Base-by-base conservation (phyloP, 1,284 basidiomycete species). In the Microbotryum saponariae region DNA sequence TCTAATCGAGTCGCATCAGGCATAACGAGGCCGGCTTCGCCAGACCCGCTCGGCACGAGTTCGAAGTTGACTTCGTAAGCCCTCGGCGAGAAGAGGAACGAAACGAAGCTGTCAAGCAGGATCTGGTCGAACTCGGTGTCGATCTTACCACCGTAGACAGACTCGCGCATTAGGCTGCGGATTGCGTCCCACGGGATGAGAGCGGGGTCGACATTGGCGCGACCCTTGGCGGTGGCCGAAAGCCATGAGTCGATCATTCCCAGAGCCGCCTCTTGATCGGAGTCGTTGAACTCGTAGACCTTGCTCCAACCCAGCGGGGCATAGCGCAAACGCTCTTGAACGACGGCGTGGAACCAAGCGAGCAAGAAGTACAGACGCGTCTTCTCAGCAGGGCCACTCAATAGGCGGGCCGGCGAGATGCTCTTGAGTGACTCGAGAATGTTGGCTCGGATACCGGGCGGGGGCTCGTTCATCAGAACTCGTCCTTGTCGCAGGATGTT, bases 341-440 rank as follows among this genome's bases (percentile, higher is more conserved):
- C 86, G 27, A 97, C 83, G 20, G 93, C 91, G 73, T 97, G 93
- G 84, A 97, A 93, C 92, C 92, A 97, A 3, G 92, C 89, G n/a
- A 97, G 82, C 46, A 96, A 78, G 85, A 74, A 74, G 76, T 93
- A 93, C 29, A 96, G 75, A 6, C 92, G 84, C 20, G 85, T 81
- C 75, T 94, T 94, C 77, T 97, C 93, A 8, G 85, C 85, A 4
- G 93, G 93, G 6, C 92, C 93, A 29, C 50, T 76, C 83, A 86
- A 25, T 81, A 80, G 50, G 49, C 88, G 84, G n/a, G 82, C 75
- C 1, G 83, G 78, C 1, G 87, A 75, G 49, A 97, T 89, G 64
- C 82, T 83, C 49, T 85, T 82, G n/a, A 97, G 79, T 2, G 90
- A 92, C 74, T 97, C 92, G 48, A 93, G 80, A 9, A 97, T 79